Base-by-base conservation (phyloP, 1,284 basidiomycete species). In the Fomitopsis schrenkii region DNA sequence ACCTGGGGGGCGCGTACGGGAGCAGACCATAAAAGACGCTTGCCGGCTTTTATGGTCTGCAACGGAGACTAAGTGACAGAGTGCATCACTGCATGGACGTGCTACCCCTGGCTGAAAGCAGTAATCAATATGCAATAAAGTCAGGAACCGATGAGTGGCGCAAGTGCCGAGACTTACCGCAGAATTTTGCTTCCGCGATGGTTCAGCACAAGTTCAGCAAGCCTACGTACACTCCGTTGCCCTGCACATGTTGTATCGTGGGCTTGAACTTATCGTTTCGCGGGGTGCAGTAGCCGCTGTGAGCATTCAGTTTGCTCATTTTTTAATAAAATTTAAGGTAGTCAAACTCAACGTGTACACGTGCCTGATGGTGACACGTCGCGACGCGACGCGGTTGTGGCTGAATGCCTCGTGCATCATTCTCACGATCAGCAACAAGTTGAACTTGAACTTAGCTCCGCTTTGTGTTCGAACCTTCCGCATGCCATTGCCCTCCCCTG, bases 391-490 rank as follows among this genome's bases (percentile, higher is more conserved):
- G 62, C 62, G 62, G 17, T 53, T 60, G 62, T 63, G 62, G 62
- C 62, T 64, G 64, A 62, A 58, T 28, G 61, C 63, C 59, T 55
- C 59, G 58, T 45, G 58, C 52, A 54, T 33, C 42, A 60, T 64
- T 68, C 66, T 67, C 66, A 67, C 67, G 67, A 52, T 54, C 46
- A 58, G 48, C 12, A n/a, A 33, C 48, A 67, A 64, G 66, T 66
- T 66, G 52, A 63, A 69, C 61, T 64, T 63, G 46, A 57, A 45
- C 54, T 48, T 40, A 35, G 60, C 66, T 45, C 15, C 44, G 38
- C 66, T 50, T 50, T 62, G 61, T 62, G 65, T 65, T 59, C 52
- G 17, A 62, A 65, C 60, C 58, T 60, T 44, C 46, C 61, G 60
- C 61, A 44, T 60, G 62, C 57, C 45, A 40, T 60, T 50, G 52